Base-by-base conservation (phyloP, 371 early-diverging fungal genomes). In the Mortierella polycephala region DNA sequence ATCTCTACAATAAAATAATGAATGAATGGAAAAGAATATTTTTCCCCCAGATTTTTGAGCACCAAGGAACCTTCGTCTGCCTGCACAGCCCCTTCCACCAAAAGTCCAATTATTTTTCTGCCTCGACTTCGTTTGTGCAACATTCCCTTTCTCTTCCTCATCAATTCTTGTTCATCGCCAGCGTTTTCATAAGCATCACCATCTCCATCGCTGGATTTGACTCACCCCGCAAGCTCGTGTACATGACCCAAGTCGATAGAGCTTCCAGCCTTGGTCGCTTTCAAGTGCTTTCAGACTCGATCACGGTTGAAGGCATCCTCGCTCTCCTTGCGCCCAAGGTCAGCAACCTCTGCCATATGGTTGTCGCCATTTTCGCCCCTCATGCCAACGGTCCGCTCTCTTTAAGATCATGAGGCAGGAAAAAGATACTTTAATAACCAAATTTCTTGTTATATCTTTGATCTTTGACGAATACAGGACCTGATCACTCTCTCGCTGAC, bases 311-410 rank as follows among this genome's bases (percentile, higher is more conserved):
- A 46, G 16, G 21, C 46, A 60, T 74, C 57, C 23, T 74, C 21
- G 56, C 57, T 0, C 41, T 51, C 1, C 65, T 74, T 20, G 23
- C 45, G 9, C 57, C 74, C 11, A 74, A 64, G 57, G 74, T 74
- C 18, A 23, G 41, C 21, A 21, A 49, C 40, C 40, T 40, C 12
- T 41, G 56, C 20, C 11, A 46, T 30, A 2, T 4, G 30, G 30
- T 4, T 30, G 30, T 30, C 30, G 30, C 30, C 30, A 30, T 30
- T 30, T 30, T 56, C 40, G 23, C 40, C 18, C n/a, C 42, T 5
- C n/a, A 42, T 13, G 12, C 11, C 20, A 1, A 18, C 13, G 4
- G 30, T 30, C 30, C 30, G 30, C 4, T 30, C 30, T 30, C 30
- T 30, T 51, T 13, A 51, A 51, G 10, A 18, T 51, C 18, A 1